Percentiles rank a stretch among this genome's conserved stretches.
Conservation (phyloP, 2,329 filamentous ascomycete genomes). For the Ceratocystis albifundus region DNA sequence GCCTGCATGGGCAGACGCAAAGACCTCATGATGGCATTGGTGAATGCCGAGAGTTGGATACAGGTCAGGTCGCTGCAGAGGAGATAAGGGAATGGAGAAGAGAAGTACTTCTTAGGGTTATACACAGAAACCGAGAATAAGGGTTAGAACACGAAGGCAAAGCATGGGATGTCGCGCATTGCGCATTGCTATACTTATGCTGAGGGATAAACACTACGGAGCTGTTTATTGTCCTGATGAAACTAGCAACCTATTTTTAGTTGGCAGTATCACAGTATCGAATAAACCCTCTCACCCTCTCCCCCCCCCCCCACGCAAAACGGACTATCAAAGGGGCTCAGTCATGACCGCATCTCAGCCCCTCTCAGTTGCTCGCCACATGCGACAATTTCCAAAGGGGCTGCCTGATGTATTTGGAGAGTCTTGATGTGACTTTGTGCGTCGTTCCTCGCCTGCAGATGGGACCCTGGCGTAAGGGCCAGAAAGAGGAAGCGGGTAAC, state of each 20-base stretch:
- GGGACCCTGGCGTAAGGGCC: neutral
- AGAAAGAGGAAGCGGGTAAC: neutral
- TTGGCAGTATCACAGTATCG: neutral
- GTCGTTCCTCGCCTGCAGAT: neutral
- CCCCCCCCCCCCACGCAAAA: no score
- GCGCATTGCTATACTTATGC: neutral
- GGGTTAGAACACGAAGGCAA: neutral
- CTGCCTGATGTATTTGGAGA: no score
- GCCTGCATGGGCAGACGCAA: neutral
- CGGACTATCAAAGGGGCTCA: no score
- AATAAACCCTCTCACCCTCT: no score
- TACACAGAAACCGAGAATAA: neutral
- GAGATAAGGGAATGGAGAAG: neutral
- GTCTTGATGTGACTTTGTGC: no score
- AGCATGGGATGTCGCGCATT: neutral
- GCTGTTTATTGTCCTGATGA: neutral
- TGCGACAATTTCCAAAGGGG: no score
- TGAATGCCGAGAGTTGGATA: neutral
- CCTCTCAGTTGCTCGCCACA: neutral
- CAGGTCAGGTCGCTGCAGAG: neutral
- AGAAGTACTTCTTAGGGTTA: neutral
- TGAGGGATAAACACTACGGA: neutral
- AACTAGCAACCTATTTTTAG: slow-evolving; percentile 3
- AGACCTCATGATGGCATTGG: neutral
- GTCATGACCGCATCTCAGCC: no score